These are phyloP conservation scores for Cytospora paraplurivora DNA, from an alignment of 2,329 filamentous ascomycete species.

Conservation along the genomic window DNA sequence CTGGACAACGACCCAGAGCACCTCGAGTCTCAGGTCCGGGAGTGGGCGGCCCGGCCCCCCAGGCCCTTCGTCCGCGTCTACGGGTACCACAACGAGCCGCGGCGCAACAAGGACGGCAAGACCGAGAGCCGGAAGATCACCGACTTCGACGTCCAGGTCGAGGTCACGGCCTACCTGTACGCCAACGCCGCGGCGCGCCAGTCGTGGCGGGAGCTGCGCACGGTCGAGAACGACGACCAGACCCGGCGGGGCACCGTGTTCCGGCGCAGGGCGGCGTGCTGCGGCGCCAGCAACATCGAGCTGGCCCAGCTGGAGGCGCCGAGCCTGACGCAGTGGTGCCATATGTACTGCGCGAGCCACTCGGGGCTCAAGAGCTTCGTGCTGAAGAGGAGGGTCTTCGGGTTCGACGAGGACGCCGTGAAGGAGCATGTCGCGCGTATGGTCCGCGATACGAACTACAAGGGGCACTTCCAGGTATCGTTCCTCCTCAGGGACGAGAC, in stretches of 20 bases:
- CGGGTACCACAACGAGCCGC: conserved; percentile 53
- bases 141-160: conserved; percentile 62
- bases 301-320: conserved; percentile 43
- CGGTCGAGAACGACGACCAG: conserved; percentile 60
- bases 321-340: conserved; percentile 64
- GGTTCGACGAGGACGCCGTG: conserved; percentile 61
- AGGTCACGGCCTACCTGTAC: conserved; percentile 61
- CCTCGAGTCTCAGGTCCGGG: conserved; percentile 48
- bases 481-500: conserved; percentile 61
- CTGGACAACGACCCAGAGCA: conserved; percentile 48
- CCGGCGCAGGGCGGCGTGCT: conserved; percentile 52
- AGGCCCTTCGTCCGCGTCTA: conserved; percentile 54
- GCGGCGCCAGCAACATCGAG: conserved; percentile 42
- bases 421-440: conserved; percentile 55
- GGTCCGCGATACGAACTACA: conserved; percentile 67
- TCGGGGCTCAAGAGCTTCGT: conserved; percentile 59
- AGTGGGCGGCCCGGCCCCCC: conserved; percentile 52
- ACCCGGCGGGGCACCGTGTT: conserved; percentile 66
- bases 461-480: conserved; percentile 58
- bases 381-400: conserved; percentile 55
- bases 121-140: conserved; percentile 49
- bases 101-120: conserved; percentile 47
- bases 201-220: conserved; percentile 50
- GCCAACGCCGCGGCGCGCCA: conserved; percentile 43
- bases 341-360: conserved; percentile 63